Evolutionary conservation across 768 basidiomycete genomes (phyloP).

Genomic region (Mycena vitilis): DNA sequence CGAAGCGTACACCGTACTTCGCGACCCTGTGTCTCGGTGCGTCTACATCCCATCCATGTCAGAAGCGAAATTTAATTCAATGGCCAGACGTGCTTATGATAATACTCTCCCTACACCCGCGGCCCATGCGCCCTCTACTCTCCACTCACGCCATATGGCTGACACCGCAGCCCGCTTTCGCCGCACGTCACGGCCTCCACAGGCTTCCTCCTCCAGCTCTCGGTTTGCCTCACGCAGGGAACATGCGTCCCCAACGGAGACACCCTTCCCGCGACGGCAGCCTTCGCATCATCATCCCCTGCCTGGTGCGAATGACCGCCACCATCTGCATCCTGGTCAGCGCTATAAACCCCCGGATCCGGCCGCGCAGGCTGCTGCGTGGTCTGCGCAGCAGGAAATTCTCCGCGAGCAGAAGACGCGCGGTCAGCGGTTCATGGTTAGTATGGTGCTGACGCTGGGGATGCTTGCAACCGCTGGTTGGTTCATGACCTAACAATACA

Average conservation of each 20-base stretch:
- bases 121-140: slow-evolving; percentile 16
- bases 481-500: not conserved
- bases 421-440: slow-evolving; percentile 15
- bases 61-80: not conserved
- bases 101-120: slow-evolving; percentile 29
- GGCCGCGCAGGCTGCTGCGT: slow-evolving; percentile 21
- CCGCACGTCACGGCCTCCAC: slow-evolving; percentile 16
- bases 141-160: slow-evolving; percentile 29
- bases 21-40: slow-evolving; percentile 34
- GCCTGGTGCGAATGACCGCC: slow-evolving; percentile 23
- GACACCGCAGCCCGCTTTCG: slow-evolving; percentile 35
- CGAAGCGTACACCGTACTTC: slow-evolving; percentile 33
- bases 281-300: slow-evolving; percentile 9
- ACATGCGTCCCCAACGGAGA: not conserved
- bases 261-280: slow-evolving; percentile 22
- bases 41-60: not conserved
- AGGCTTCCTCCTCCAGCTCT: not conserved
- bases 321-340: slow-evolving; percentile 32
- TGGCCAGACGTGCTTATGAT: slow-evolving; percentile 31
- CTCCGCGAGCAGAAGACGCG: slow-evolving; percentile 33
- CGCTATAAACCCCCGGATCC: slow-evolving; percentile 34
- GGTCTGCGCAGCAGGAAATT: slow-evolving; percentile 25
- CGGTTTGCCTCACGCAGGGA: slow-evolving; percentile 1
- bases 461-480: slow-evolving; percentile 11
- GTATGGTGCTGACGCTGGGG: slow-evolving; percentile 6